Evolutionary conservation across 495 filamentous ascomycete species (phyloP).

Genomic region (Oleoguttula mirabilis): DNA sequence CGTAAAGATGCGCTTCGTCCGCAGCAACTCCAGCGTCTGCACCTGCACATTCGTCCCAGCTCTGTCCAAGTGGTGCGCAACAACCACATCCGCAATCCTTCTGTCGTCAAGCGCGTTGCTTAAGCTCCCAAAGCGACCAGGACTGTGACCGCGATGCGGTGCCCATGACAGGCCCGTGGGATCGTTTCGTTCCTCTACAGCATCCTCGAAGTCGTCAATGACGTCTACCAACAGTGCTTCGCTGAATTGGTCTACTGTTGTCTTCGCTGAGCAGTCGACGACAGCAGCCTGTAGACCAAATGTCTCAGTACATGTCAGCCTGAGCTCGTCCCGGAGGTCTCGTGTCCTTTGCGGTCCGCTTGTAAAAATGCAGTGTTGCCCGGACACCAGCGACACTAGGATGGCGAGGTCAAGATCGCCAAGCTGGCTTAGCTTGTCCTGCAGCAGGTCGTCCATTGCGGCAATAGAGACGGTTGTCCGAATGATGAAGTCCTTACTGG

Average conservation of each 20-base stretch:
- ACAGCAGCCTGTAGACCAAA: conserved; percentile 59
- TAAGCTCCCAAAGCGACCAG: conserved; percentile 19
- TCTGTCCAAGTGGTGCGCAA: conserved; percentile 65
- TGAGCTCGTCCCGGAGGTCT: conserved; percentile 10
- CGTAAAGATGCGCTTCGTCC: conserved; percentile 63
- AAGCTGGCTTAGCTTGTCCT: conserved; percentile 53
- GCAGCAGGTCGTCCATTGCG: conserved; percentile 6
- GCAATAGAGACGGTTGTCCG: background rate
- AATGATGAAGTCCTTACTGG: too few species aligned
- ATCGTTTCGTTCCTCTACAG: background rate
- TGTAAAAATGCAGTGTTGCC: conserved; percentile 80
- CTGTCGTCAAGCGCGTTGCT: conserved; percentile 30
- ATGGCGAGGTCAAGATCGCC: conserved; percentile 83
- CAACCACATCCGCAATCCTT: conserved; percentile 63
- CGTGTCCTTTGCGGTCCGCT: conserved; percentile 46
- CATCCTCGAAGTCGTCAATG: conserved; percentile 4
- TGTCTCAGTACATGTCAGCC: conserved; percentile 50
- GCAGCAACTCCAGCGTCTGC: conserved; percentile 76
- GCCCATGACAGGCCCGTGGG: too few species aligned
- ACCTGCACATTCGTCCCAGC: conserved; percentile 66
- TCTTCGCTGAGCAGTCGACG: conserved; percentile 58
- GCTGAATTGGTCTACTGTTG: conserved; percentile 68
- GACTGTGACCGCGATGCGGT: conserved; percentile 10
- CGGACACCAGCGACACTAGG: conserved; percentile 63
- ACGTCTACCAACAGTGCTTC: conserved; percentile 47